These are phyloP conservation scores for Vaccinium vitisidaea DNA, from an alignment of 148 eudicot genomes.

Conservation along the genomic window DNA sequence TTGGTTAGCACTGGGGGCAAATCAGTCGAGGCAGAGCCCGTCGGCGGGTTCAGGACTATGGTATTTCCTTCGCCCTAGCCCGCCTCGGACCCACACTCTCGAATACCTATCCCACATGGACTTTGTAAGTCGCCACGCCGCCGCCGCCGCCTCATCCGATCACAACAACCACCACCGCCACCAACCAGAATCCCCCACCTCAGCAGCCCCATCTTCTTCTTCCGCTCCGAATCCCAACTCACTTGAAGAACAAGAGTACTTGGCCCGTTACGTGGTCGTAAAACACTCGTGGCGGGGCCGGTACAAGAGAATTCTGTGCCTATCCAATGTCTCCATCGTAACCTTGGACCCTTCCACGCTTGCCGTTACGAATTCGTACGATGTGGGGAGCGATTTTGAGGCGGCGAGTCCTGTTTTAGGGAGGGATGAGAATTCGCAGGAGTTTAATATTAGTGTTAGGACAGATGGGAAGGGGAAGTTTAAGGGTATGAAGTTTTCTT, in stretches of 20 bases:
- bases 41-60: constrained; percentile 69
- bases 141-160: constrained; percentile 4
- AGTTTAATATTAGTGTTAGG: constrained; percentile 85
- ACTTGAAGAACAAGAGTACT: constrained; percentile 83
- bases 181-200: constrained; percentile 16
- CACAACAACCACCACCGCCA: constrained; percentile 22
- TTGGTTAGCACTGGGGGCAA: constrained; percentile 90
- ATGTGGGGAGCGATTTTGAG: constrained; percentile 67
- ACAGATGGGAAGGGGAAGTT: constrained; percentile 88
- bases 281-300: constrained; percentile 99
- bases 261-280: constrained; percentile 70
- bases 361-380: constrained; percentile 79
- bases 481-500: constrained; percentile 77
- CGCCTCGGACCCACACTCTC: constrained; percentile 71
- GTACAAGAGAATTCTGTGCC: constrained; percentile 84
- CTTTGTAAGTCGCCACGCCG: constrained; percentile 64
- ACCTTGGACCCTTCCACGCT: constrained; percentile 84
- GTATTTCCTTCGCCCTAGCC: constrained; percentile 60
- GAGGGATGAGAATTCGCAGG: constrained; percentile 75
- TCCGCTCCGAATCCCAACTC: constrained; percentile 30
- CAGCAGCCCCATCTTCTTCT: constrained; percentile 16
- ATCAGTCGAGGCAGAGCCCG: constrained; percentile 88
- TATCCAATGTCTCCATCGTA: constrained; percentile 50
- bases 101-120: constrained; percentile 93
- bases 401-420: constrained; percentile 74